Evolutionary conservation across 78 protist species (phyloP).

Genomic region (Speleostelium caveatum): DNA sequence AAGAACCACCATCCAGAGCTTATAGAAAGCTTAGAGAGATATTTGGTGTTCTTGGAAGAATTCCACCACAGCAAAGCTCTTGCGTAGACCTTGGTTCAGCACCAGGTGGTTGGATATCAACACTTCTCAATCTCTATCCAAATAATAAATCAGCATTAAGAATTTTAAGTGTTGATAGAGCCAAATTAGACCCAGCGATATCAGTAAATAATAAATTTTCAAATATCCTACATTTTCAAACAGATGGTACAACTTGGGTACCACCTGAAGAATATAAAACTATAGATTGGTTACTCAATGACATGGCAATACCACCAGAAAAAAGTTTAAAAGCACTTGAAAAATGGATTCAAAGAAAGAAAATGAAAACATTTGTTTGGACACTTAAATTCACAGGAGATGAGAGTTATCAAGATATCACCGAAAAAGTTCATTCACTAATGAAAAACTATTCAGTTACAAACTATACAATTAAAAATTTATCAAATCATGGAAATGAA

Average conservation of each 20-base stretch:
- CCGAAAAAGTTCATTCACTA: background rate
- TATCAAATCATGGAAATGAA: slow-evolving; percentile 72
- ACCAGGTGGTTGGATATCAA: slow-evolving; percentile 76
- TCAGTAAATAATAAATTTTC: background rate
- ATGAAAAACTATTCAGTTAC: slow-evolving; percentile 22
- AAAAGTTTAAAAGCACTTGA: slow-evolving; percentile 35
- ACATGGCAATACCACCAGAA: slow-evolving; percentile 56
- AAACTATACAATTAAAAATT: slow-evolving; percentile 24
- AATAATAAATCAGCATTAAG: background rate
- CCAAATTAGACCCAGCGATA: background rate
- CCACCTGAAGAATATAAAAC: background rate
- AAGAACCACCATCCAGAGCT: slow-evolving; percentile 58
- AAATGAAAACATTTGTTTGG: slow-evolving; percentile 29
- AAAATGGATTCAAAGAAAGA: slow-evolving; percentile 6
- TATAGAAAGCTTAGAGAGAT: slow-evolving; percentile 43
- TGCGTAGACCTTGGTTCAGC: slow-evolving; percentile 46
- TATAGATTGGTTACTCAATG: slow-evolving; percentile 50
- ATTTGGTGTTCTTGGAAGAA: slow-evolving; percentile 1
- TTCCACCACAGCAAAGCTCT: background rate
- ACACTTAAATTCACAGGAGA: slow-evolving; percentile 43
- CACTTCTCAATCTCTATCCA: background rate
- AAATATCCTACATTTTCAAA: slow-evolving; percentile 4
- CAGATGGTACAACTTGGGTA: slow-evolving; percentile 13
- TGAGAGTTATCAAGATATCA: background rate
- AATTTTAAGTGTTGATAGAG: slow-evolving; percentile 5